Percentiles rank a stretch among this genome's conserved stretches.
Conservation (phyloP, 1,139 yeast genomes). For the Protomyces arabidopsidicola region DNA sequence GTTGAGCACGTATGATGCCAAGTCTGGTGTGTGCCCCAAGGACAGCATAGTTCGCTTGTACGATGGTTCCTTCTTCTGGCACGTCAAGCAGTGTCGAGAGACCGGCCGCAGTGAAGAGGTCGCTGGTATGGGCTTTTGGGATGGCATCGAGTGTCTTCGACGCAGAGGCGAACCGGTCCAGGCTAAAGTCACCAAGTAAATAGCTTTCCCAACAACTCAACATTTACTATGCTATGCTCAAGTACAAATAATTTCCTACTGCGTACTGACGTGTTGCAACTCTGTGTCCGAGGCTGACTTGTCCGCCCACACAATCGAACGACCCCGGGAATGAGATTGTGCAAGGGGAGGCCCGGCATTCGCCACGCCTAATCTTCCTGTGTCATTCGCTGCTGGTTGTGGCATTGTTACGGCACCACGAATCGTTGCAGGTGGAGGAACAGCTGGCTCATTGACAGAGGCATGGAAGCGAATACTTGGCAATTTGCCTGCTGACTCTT, state of each 20-base stretch:
- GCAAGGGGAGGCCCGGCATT: neutral
- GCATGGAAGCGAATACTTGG: constrained; percentile 13
- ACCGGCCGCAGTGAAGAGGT: neutral
- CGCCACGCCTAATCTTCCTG: neutral
- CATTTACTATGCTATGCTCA: neutral
- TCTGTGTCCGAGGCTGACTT: neutral
- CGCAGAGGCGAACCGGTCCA: neutral
- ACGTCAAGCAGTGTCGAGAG: constrained; percentile 12
- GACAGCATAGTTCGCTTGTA: constrained; percentile 16
- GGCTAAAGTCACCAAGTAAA: neutral
- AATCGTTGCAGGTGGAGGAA: neutral
- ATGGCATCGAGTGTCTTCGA: constrained; percentile 8
- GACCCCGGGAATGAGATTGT: neutral
- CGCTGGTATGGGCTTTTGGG: constrained; percentile 8
- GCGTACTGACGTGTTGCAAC: neutral
- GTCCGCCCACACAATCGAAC: constrained; percentile 27
- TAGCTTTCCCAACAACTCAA: neutral
- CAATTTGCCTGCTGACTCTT: neutral
- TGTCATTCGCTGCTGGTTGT: neutral
- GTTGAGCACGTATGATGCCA: constrained; percentile 9
- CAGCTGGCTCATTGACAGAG: neutral
- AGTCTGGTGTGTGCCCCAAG: constrained; percentile 8
- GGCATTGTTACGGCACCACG: neutral
- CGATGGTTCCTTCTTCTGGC: constrained; percentile 22
- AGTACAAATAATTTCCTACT: neutral